Evolutionary conservation across 2,329 filamentous ascomycete species (phyloP), one percentile per base, ranked within the genome.

Genomic region (Monosporascus sp.): DNA sequence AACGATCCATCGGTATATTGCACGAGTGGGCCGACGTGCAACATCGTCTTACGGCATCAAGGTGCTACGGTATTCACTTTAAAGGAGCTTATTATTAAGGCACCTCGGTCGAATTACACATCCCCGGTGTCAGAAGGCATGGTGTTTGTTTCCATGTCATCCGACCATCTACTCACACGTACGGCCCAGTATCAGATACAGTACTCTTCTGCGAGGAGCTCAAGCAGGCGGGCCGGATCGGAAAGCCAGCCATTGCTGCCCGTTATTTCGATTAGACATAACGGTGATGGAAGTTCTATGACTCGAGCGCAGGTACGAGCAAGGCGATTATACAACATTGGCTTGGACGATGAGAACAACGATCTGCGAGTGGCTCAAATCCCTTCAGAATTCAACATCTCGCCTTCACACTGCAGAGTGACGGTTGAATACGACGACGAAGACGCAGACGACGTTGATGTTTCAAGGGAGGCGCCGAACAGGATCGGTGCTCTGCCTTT

Each of bases 61-160:
- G 90, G 89, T 45, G 84, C 84, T 38, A 87, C 88, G 2, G 83
- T 88, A 0, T 97, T 97, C 64, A 89, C 82, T 51, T 72, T 97
- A 51, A 88, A 90, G 61, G 93, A 93, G 71, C 74, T 97, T 48
- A 79, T 95, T 57, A 95, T 97, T 70, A 92, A 90, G 68, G 90
- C 89, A 9, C 93, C 93, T 1, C 83, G 84, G 37, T 75, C 81
- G 44, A 89, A 89, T 50, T 96, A 91, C 69, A 92, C 90, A 55
- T 86, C 90, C 61, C 91, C 91, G 89, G 86, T 96, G 50, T 86
- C 93, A 70, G 89, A 96, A 78, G 93, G 94, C 45, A 86, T 97
- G 80, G 82, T 97, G 1, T 97, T 97, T 65, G 80, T 97, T 27
- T 83, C 89, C 46, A 96, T 97, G 92, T 81, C 84, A 41, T 82